Conservation (phyloP, 208 protist species). For the Leptomonas pyrrhocoris region DNA sequence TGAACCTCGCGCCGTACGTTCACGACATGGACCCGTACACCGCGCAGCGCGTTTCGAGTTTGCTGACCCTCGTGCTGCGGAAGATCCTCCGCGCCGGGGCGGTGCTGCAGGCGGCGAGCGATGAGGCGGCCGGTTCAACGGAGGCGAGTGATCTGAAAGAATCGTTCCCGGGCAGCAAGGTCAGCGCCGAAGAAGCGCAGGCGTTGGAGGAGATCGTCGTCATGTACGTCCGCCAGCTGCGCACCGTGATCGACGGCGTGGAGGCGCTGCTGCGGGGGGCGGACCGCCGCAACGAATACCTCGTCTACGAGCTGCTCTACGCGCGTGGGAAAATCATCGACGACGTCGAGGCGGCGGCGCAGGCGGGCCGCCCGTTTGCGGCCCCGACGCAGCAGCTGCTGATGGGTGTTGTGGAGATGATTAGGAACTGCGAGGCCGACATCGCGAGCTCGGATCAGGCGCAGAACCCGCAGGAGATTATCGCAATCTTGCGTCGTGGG, state of each 20-base stretch:
- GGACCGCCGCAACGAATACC: slow-evolving; percentile 59
- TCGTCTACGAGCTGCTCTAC: slow-evolving; percentile 87
- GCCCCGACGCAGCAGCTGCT: slow-evolving; percentile 26
- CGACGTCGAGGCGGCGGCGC: slow-evolving; percentile 23
- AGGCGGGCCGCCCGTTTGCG: background rate
- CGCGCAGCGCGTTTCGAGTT: slow-evolving; percentile 55
- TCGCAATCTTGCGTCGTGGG: slow-evolving; percentile 34
- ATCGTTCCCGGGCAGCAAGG: background rate
- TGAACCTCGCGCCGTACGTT: slow-evolving; percentile 68
- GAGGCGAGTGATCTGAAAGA: background rate
- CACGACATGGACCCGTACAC: slow-evolving; percentile 75
- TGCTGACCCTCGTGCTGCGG: slow-evolving; percentile 54
- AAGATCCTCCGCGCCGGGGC: slow-evolving; percentile 47
- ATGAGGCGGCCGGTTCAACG: background rate
- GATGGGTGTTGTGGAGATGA: slow-evolving; percentile 26
- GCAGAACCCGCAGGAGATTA: slow-evolving; percentile 37
- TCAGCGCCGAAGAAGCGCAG: slow-evolving; percentile 9
- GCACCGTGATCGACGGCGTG: slow-evolving; percentile 53
- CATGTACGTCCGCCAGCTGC: slow-evolving; percentile 66
- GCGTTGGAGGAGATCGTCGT: slow-evolving; percentile 36
- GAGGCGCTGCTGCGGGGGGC: slow-evolving; percentile 62
- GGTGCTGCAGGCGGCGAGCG: slow-evolving; percentile 6
- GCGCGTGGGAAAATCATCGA: slow-evolving; percentile 36
- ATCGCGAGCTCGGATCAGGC: slow-evolving; percentile 42
- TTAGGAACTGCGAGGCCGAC: slow-evolving; percentile 53